Evolutionary conservation across 768 basidiomycete species (phyloP), one percentile per base, ranked within the genome.

Genomic region (Strobilomyces echinocephalus): DNA sequence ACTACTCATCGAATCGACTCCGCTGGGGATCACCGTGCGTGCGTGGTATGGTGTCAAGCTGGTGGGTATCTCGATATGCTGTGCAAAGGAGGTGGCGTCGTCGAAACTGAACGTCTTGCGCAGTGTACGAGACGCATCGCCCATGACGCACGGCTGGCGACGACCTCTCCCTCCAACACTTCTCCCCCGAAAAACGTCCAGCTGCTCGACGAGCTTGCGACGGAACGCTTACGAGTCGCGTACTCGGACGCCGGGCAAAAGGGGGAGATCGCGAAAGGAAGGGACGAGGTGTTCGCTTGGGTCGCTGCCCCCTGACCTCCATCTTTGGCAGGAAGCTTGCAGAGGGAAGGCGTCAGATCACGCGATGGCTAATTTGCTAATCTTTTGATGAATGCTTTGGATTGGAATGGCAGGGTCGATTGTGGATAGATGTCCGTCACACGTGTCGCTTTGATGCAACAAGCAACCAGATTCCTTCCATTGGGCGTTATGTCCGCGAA

Each of bases 41-140:
- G 88, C 89, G 8, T 93, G 91, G 91, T 84, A 82, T 66, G 91
- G 91, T 5, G 79, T 91, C 34, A 91, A 91, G 65, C 75, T 88
- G 41, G 91, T 92, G 59, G 41, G 84, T 76, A 16, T 6, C 34
- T 34, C 30, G 20, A 5, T 8, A 10, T 2, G 8, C 9, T 35
- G n/a, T 30, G 10, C 28, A 39, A 8, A 8, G 7, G 24, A 31
- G 5, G 9, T 50, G 39, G 60, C 47, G 49, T 38, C 59, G 52
- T 24, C 24, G 24, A 24, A 24, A 24, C 24, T 24, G 24, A 24
- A 54, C 20, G 18, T 43, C 28, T 8, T 6, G 30, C 21, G 31
- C 52, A 89, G 88, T 87, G 83, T 59, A 71, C 85, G 18, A 79
- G 78, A 24, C 81, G 78, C 46, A 74, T 88, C 20, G 64, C 79